Evolutionary conservation across 1,139 yeast genomes (phyloP).

Genomic region (Geotrichum candidum): DNA sequence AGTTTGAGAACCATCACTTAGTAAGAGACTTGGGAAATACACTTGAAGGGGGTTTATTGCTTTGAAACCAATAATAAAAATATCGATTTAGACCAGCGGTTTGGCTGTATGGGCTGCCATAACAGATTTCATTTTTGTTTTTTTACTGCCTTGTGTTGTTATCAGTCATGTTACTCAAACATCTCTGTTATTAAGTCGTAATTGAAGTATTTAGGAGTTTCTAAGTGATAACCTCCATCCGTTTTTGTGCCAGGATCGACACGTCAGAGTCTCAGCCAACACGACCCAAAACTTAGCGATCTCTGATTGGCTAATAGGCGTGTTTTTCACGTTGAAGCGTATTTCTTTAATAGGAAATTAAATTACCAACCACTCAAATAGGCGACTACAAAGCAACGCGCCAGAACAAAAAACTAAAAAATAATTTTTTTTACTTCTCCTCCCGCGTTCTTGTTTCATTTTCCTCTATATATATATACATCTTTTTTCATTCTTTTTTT

Average conservation of each 20-base stretch:
- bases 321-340: not conserved
- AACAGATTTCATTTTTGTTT: too few relatives aligned
- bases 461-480: not conserved
- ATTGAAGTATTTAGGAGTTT: too few relatives aligned
- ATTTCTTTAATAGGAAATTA: not conserved
- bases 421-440: not conserved
- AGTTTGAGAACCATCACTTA: not conserved
- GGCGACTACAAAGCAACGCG: not conserved
- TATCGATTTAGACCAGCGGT: too few relatives aligned
- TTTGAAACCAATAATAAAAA: not conserved
- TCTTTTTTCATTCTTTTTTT: not conserved
- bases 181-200: too few relatives aligned
- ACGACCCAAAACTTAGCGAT: not conserved
- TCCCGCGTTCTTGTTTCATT: not conserved
- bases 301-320: not conserved
- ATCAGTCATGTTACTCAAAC: too few relatives aligned
- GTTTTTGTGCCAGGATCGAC: not conserved
- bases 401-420: not conserved
- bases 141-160: too few relatives aligned
- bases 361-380: not conserved
- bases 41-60: not conserved
- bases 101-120: too few relatives aligned
- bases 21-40: not conserved
- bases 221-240: too few relatives aligned
- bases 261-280: not conserved